A percentile compares a stretch with the other conserved stretches of the same genome.
phyloP scores from a whole-genome alignment of 164 flowering plant species.

The Liquidambar formosana region DNA sequence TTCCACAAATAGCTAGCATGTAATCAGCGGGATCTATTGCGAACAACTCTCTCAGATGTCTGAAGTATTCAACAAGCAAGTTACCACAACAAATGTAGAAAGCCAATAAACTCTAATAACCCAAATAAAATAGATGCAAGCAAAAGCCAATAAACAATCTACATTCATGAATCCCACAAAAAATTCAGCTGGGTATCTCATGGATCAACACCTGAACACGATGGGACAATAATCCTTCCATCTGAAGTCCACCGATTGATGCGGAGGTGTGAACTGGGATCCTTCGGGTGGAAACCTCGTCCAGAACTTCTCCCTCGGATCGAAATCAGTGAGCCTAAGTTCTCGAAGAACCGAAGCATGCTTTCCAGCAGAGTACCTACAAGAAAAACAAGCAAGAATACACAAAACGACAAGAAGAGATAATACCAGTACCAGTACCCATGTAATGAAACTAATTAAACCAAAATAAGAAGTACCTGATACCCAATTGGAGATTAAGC shows the following conservation, averaged over 20 bases:
- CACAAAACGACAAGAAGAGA: neutral
- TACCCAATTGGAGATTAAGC: constrained; percentile 83
- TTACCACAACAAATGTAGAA: constrained; percentile 39
- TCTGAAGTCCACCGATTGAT: constrained; percentile 45
- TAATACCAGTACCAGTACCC: neutral
- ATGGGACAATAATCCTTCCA: constrained; percentile 71
- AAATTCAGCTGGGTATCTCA: too few species aligned
- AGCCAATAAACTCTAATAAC: constrained; percentile 14
- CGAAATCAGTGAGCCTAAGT: constrained; percentile 32
- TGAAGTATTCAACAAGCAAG: constrained; percentile 25
- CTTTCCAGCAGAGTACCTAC: constrained; percentile 69
- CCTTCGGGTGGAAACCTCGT: constrained; percentile 44
- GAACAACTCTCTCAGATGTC: constrained; percentile 72
- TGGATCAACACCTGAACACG: constrained; percentile 50
- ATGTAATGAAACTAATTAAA: neutral
- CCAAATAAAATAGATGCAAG: neutral
- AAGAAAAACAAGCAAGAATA: constrained; percentile 7
- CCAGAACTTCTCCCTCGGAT: constrained; percentile 11
- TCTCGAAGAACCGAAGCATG: constrained; percentile 51
- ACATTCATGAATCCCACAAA: neutral
- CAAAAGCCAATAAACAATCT: neutral
- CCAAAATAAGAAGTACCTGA: constrained; percentile 43
- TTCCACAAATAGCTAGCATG: constrained; percentile 85
- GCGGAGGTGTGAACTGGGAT: constrained; percentile 52
- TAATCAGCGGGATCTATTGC: constrained; percentile 86